Percentiles rank a stretch among this genome's conserved stretches.
Conservation (phyloP, 805 yeast species). For the Wickerhamomyces subpelliculosus region DNA sequence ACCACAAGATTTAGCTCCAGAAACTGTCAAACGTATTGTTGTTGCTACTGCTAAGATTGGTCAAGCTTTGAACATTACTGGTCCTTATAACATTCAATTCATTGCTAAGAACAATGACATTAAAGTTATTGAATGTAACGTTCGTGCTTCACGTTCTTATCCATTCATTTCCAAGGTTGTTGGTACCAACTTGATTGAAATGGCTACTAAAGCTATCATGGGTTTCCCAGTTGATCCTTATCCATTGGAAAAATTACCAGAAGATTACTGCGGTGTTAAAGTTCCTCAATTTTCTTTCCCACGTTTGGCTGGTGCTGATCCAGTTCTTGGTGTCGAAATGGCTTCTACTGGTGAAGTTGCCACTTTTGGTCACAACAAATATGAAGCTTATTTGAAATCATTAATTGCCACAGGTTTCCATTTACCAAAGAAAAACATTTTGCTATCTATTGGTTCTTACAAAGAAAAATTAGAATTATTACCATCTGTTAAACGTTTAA, state of each 20-base stretch:
- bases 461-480: conserved; percentile 92
- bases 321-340: conserved; percentile 97
- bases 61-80: conserved; percentile 89
- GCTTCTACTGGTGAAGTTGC: conserved; percentile 99
- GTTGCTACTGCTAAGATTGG: conserved; percentile 96
- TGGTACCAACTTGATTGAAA: conserved; percentile 92
- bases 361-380: conserved; percentile 90
- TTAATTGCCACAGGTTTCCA: conserved; percentile 92
- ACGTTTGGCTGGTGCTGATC: conserved; percentile 95
- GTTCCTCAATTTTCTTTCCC: conserved; percentile 98
- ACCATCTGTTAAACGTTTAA: conserved; percentile 76
- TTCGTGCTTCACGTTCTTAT: conserved; percentile 98
- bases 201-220: conserved; percentile 94
- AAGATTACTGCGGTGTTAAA: conserved; percentile 91
- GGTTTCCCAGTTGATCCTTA: conserved; percentile 85
- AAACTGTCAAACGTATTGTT: conserved; percentile 85
- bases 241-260: conserved; percentile 84
- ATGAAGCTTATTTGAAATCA: conserved; percentile 95
- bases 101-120: conserved; percentile 93
- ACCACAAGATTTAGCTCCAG: conserved; percentile 90
- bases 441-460: conserved; percentile 91
- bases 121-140: conserved; percentile 97
- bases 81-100: conserved; percentile 96
- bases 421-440: conserved; percentile 89
- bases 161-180: conserved; percentile 97